phyloP scores from a whole-genome alignment of 345 rosid genomes.

The Arabidopsis suecica region DNA sequence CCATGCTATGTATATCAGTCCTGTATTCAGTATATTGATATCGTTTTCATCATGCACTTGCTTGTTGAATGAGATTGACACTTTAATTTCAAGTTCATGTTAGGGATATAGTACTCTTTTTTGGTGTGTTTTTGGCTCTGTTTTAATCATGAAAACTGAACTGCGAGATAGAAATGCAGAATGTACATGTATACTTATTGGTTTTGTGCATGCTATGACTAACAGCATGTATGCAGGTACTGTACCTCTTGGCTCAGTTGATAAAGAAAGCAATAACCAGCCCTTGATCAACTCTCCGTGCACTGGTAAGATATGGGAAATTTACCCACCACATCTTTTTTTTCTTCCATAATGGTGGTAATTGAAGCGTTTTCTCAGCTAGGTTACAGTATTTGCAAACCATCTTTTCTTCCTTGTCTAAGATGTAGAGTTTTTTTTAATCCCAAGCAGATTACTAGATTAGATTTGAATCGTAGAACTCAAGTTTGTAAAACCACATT shows the following conservation, averaged over 20 bases:
- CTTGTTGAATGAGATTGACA: neutral
- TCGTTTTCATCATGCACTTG: neutral
- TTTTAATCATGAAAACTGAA: neutral
- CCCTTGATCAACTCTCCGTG: conserved; percentile 25
- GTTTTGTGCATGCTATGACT: conserved; percentile 13
- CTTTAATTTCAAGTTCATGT: neutral
- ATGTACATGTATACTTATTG: conserved; percentile 2
- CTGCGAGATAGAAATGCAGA: neutral
- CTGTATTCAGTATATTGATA: neutral
- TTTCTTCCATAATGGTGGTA: neutral
- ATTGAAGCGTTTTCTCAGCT: conserved; percentile 9
- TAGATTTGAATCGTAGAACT: conserved; percentile 14
- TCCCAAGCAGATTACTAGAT: neutral
- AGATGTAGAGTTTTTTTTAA: neutral
- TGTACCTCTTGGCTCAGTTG: conserved; percentile 28
- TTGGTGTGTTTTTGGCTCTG: conserved; percentile 6
- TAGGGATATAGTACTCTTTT: neutral
- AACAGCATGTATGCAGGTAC: conserved; percentile 37
- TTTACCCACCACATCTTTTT: neutral
- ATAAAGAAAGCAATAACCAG: conserved; percentile 22
- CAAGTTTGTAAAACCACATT: conserved; percentile 13
- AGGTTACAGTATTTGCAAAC: neutral
- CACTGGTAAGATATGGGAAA: conserved; percentile 27
- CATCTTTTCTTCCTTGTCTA: neutral
- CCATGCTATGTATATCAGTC: neutral